phyloP scores from a whole-genome alignment of 306 rosid genomes.

The Pyrus communis region DNA sequence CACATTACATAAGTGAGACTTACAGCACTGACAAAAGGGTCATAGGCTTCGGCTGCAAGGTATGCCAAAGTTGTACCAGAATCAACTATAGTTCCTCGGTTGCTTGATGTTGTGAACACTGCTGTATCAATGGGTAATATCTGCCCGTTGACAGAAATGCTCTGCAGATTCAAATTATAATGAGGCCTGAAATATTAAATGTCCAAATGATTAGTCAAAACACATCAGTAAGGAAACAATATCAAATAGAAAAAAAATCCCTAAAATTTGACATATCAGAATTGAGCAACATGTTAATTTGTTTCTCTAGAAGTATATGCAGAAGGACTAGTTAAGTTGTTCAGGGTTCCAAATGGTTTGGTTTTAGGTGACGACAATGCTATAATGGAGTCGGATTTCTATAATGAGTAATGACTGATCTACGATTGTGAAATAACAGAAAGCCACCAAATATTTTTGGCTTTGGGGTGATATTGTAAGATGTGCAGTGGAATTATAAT shows the following conservation, averaged over 20 bases:
- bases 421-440: background rate
- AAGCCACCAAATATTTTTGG: background rate
- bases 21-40: slow-evolving; percentile 78
- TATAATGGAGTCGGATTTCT: background rate
- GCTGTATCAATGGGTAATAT: slow-evolving; percentile 46
- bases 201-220: slow-evolving; percentile 9
- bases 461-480: background rate
- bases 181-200: slow-evolving; percentile 71
- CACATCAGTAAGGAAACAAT: background rate
- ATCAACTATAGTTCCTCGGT: slow-evolving; percentile 81
- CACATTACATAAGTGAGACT: slow-evolving; percentile 31
- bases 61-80: slow-evolving; percentile 98
- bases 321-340: background rate
- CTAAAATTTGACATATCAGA: background rate
- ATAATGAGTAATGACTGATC: background rate
- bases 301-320: background rate
- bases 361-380: background rate
- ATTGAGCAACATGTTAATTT: background rate
- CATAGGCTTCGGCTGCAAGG: slow-evolving; percentile 84
- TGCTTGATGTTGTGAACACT: slow-evolving; percentile 74
- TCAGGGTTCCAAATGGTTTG: background rate
- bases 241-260: background rate
- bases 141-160: slow-evolving; percentile 86
- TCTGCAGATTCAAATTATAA: slow-evolving; percentile 79
- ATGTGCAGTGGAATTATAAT: background rate